Conservation (phyloP, 2,329 filamentous ascomycete species). For the Talaromyces pinophilus region DNA sequence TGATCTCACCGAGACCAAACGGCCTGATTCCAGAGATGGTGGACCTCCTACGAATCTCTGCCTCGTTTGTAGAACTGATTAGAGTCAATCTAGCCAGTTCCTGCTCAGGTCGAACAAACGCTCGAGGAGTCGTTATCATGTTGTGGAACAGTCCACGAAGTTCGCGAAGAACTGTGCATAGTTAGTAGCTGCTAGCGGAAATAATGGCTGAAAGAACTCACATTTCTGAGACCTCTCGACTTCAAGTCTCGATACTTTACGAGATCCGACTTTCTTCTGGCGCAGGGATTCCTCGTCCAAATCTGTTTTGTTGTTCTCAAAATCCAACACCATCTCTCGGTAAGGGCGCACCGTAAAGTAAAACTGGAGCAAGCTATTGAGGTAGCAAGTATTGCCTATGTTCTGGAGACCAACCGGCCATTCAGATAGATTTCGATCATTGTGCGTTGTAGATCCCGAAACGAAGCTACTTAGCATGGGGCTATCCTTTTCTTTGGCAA, state of each 20-base stretch:
- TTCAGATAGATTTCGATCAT: slow-evolving; percentile 44
- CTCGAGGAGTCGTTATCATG: slow-evolving; percentile 64
- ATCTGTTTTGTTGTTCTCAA: slow-evolving; percentile 69
- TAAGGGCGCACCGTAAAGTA: slow-evolving; percentile 85
- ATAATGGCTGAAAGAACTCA: slow-evolving; percentile 51
- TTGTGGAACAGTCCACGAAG: slow-evolving; percentile 69
- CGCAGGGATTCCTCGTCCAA: slow-evolving; percentile 64
- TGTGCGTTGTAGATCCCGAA: slow-evolving; percentile 33
- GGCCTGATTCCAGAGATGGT: slow-evolving; percentile 39
- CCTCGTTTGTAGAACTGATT: slow-evolving; percentile 60
- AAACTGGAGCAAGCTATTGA: slow-evolving; percentile 95
- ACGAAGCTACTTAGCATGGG: slow-evolving; percentile 38
- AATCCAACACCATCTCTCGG: slow-evolving; percentile 75
- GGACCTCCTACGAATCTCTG: slow-evolving; percentile 52
- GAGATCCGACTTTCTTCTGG: slow-evolving; percentile 72
- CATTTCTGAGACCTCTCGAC: slow-evolving; percentile 69
- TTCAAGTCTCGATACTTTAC: slow-evolving; percentile 62
- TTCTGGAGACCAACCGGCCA: slow-evolving; percentile 87
- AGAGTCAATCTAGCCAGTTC: slow-evolving; percentile 79
- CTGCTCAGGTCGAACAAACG: slow-evolving; percentile 69
- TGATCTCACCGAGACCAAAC: slow-evolving; percentile 45
- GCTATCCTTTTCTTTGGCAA: slow-evolving; percentile 48
- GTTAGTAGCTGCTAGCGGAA: slow-evolving; percentile 26
- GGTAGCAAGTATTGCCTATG: slow-evolving; percentile 96
- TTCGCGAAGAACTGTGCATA: slow-evolving; percentile 67